phyloP scores from a whole-genome alignment of 768 basidiomycete species.

The Tylopilus plumbeoviolaceoides region DNA sequence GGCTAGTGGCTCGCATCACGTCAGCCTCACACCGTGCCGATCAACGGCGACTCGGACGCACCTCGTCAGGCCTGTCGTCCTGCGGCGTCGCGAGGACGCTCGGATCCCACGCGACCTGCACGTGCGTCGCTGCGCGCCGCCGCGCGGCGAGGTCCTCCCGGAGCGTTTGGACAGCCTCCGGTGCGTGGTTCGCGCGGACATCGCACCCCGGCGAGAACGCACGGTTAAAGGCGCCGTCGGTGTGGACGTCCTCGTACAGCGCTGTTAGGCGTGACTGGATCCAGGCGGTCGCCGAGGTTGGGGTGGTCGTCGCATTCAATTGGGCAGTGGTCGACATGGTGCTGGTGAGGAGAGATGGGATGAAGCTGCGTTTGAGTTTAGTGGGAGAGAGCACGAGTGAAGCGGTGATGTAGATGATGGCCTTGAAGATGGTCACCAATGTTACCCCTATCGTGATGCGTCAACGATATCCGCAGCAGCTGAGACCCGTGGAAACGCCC shows the following conservation, averaged over 20 bases:
- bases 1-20: constrained; percentile 15
- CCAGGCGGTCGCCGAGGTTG: constrained; percentile 24
- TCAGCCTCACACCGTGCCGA: no score
- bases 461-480: no score
- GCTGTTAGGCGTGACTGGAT: constrained; percentile 25
- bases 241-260: constrained; percentile 22
- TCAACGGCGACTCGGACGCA: constrained; percentile 7
- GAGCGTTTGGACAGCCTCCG: constrained; percentile 22
- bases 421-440: no score
- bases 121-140: constrained; percentile 15
- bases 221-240: constrained; percentile 23
- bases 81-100: constrained; percentile 32
- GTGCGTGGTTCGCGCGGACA: constrained; percentile 32
- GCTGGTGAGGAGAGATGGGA: background rate
- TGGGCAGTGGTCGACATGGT: background rate
- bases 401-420: constrained; percentile 3
- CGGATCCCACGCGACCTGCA: constrained; percentile 32
- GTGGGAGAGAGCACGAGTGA: background rate
- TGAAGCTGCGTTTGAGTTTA: background rate
- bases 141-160: constrained; percentile 23
- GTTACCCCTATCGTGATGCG: no score
- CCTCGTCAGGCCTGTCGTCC: constrained; percentile 17
- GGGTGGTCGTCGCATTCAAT: background rate
- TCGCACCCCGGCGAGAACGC: constrained; percentile 33
- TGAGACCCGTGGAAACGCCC: no score